phyloP scores from a whole-genome alignment of 352 stramenopile genomes.

The Phytophthora ohioensis region DNA sequence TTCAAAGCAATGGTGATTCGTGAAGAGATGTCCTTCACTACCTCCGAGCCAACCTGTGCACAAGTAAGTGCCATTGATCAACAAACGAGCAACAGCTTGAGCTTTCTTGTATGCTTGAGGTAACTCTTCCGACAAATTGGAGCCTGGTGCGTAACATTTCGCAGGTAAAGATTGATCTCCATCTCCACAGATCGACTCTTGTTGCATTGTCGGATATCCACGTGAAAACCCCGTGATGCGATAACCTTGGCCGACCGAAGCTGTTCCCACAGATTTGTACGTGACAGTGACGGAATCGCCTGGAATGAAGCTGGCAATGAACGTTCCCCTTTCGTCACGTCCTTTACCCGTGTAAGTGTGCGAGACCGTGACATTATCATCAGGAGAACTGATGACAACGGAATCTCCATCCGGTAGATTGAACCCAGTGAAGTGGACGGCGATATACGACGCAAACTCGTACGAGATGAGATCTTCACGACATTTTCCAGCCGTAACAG shows the following conservation, averaged over 20 bases:
- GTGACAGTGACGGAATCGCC: slow-evolving; percentile 53
- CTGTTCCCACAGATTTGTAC: slow-evolving; percentile 43
- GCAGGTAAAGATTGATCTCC: slow-evolving; percentile 61
- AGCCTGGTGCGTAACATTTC: slow-evolving; percentile 53
- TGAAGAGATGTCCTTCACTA: slow-evolving; percentile 74
- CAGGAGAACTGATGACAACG: slow-evolving; percentile 54
- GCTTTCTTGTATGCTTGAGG: slow-evolving; percentile 52
- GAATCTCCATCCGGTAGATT: slow-evolving; percentile 60
- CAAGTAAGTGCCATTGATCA: slow-evolving; percentile 59
- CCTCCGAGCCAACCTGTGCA: slow-evolving; percentile 75
- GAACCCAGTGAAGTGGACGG: slow-evolving; percentile 62
- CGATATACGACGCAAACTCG: slow-evolving; percentile 61
- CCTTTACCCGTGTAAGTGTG: slow-evolving; percentile 53
- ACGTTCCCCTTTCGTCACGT: slow-evolving; percentile 42
- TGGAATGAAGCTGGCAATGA: slow-evolving; percentile 57
- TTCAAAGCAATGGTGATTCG: slow-evolving; percentile 76
- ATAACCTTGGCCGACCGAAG: slow-evolving; percentile 36
- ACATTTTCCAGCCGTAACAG: slow-evolving; percentile 33
- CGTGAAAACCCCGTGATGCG: slow-evolving; percentile 55
- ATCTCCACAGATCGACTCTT: slow-evolving; percentile 59
- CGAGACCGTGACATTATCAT: slow-evolving; percentile 27
- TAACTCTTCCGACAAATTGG: slow-evolving; percentile 30
- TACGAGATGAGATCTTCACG: slow-evolving; percentile 51
- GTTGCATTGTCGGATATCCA: slow-evolving; percentile 41
- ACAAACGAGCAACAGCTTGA: slow-evolving; percentile 61